phyloP scores from a whole-genome alignment of 306 rosid genomes.

The Acmispon strigosus region DNA sequence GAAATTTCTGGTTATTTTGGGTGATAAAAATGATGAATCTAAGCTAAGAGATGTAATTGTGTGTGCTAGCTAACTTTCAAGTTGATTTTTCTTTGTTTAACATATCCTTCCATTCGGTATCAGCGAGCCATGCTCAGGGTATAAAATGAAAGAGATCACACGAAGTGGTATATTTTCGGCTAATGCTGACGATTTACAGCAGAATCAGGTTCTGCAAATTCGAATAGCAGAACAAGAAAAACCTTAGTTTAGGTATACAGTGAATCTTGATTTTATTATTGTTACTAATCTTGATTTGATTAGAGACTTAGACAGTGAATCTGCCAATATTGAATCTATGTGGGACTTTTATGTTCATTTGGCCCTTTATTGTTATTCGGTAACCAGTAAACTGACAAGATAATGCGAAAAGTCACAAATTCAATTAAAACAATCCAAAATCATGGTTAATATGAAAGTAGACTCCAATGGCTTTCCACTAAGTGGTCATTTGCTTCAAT shows the following conservation, averaged over 20 bases:
- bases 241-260: constrained; percentile 70
- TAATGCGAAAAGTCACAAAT: too few species aligned
- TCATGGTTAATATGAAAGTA: too few species aligned
- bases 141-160: constrained; percentile 79
- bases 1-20: not conserved
- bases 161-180: constrained; percentile 75
- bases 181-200: constrained; percentile 36
- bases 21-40: not conserved
- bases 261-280: too few species aligned
- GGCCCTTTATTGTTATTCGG: too few species aligned
- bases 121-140: constrained; percentile 90
- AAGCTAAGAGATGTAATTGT: not conserved
- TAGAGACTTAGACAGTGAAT: too few species aligned
- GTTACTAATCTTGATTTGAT: too few species aligned
- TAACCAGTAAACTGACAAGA: too few species aligned
- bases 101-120: not conserved
- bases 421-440: too few species aligned
- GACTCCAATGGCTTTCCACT: too few species aligned
- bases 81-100: not conserved
- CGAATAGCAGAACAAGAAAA: constrained; percentile 51
- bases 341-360: too few species aligned
- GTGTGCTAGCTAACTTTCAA: not conserved
- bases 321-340: too few species aligned
- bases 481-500: too few species aligned
- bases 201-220: constrained; percentile 40